Evolutionary conservation across 2,329 filamentous ascomycete genomes (phyloP).

Genomic region (Zymoseptoria ardabiliae): DNA sequence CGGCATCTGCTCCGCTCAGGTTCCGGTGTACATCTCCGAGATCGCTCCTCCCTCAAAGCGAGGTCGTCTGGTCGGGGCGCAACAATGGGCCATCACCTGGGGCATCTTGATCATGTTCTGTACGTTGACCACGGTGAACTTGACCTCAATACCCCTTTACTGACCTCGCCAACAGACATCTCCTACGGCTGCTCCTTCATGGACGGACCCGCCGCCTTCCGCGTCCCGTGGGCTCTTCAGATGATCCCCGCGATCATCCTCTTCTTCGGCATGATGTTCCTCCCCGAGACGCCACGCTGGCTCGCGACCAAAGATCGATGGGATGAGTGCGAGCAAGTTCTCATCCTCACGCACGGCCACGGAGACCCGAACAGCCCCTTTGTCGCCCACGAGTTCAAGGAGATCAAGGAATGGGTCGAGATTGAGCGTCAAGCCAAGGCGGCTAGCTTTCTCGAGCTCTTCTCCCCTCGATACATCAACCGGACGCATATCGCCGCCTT

Average conservation of each 20-base stretch:
- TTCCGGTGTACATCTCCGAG: slow-evolving; percentile 62
- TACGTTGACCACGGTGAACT: neutral
- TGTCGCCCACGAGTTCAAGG: slow-evolving; percentile 60
- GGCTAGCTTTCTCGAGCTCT: slow-evolving; percentile 63
- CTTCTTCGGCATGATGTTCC: slow-evolving; percentile 44
- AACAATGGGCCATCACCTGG: slow-evolving; percentile 66
- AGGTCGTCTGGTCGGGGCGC: slow-evolving; percentile 61
- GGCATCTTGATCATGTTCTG: slow-evolving; percentile 60
- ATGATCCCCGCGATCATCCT: slow-evolving; percentile 42
- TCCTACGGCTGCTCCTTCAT: slow-evolving; percentile 59
- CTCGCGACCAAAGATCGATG: slow-evolving; percentile 57
- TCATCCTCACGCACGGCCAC: slow-evolving; percentile 57
- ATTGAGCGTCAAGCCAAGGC: slow-evolving; percentile 64
- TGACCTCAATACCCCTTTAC: neutral
- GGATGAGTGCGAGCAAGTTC: slow-evolving; percentile 54
- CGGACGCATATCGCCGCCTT: slow-evolving; percentile 64
- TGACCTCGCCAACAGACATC: slow-evolving; percentile 32
- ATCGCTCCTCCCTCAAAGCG: slow-evolving; percentile 52
- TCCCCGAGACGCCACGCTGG: slow-evolving; percentile 63
- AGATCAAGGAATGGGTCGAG: slow-evolving; percentile 58
- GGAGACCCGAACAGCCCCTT: slow-evolving; percentile 39
- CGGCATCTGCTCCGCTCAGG: slow-evolving; percentile 64
- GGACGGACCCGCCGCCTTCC: slow-evolving; percentile 47
- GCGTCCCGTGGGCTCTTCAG: slow-evolving; percentile 45
- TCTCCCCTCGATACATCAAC: slow-evolving; percentile 67